These are phyloP conservation scores for Biscutella auriculata DNA, from an alignment of 441 rosid genomes.

Conservation along the genomic window DNA sequence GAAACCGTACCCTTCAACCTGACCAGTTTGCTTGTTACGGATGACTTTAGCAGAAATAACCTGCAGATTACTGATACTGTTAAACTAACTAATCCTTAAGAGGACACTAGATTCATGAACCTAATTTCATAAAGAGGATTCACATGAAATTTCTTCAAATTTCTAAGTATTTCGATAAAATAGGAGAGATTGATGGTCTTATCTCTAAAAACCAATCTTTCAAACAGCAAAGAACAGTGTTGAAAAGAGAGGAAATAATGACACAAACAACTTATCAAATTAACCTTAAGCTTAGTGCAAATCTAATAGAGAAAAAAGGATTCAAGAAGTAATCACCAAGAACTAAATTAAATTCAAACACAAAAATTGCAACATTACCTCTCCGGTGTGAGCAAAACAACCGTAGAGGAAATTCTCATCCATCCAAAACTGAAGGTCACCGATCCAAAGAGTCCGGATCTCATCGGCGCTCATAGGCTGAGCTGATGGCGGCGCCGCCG, in stretches of 20 bases:
- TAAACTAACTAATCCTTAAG: background rate
- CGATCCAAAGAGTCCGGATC: constrained; percentile 82
- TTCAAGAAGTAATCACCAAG: no score
- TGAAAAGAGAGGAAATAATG: background rate
- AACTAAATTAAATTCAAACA: background rate
- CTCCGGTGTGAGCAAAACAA: constrained; percentile 48
- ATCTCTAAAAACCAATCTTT: constrained; percentile 2
- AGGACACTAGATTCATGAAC: background rate
- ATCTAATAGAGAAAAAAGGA: background rate
- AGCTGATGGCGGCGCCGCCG: constrained; percentile 15
- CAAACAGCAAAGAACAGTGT: background rate
- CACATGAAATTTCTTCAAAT: background rate
- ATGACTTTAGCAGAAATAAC: constrained; percentile 65
- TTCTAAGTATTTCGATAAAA: background rate
- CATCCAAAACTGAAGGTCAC: constrained; percentile 84
- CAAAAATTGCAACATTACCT: constrained; percentile 40
- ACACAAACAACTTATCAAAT: background rate
- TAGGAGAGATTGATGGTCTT: background rate
- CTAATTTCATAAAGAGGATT: background rate
- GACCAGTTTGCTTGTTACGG: constrained; percentile 59
- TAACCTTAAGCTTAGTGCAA: background rate
- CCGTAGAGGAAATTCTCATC: constrained; percentile 58
- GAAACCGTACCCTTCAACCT: constrained; percentile 83
- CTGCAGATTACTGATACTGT: constrained; percentile 22
- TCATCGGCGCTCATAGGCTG: constrained; percentile 41